Evolutionary conservation across 2,329 filamentous ascomycete genomes (phyloP).

Genomic region (Cordyceps pruinosa): DNA sequence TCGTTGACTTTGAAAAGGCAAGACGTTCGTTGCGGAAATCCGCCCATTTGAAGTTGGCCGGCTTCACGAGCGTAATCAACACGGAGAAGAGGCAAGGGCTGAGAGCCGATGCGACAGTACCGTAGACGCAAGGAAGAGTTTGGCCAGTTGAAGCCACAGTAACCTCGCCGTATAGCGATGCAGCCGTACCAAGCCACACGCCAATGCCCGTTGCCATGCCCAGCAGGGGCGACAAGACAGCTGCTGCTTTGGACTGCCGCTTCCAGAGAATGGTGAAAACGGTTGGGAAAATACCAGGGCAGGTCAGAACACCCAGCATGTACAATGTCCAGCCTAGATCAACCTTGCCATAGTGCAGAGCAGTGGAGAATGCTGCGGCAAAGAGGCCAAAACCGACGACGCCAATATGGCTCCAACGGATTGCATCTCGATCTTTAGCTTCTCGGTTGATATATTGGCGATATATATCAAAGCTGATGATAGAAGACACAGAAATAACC

Average conservation of each 20-base stretch:
- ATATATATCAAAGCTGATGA: constrained; percentile 49
- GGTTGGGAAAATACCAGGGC: constrained; percentile 47
- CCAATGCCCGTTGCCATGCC: constrained; percentile 44
- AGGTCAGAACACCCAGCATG: constrained; percentile 47
- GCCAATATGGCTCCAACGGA: constrained; percentile 44
- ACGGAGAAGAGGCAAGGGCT: constrained; percentile 37
- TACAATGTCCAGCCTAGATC: constrained; percentile 49
- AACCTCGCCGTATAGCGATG: constrained; percentile 39
- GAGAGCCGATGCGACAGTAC: constrained; percentile 42
- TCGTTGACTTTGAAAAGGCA: constrained; percentile 25
- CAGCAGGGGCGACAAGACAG: constrained; percentile 42
- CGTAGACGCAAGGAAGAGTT: constrained; percentile 45
- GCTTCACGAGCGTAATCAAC: constrained; percentile 38
- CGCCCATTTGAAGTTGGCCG: constrained; percentile 34
- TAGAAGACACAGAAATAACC: constrained; percentile 46
- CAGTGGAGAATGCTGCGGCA: constrained; percentile 43
- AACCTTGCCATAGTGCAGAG: constrained; percentile 46
- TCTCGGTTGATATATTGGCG: constrained; percentile 40
- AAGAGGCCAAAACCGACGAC: constrained; percentile 47
- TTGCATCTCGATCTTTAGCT: constrained; percentile 41
- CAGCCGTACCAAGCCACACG: constrained; percentile 45
- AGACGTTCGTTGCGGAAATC: constrained; percentile 34
- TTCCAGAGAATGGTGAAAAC: constrained; percentile 47
- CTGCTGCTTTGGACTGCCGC: constrained; percentile 41
- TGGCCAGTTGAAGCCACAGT: constrained; percentile 41